Conservation (phyloP, 73 alveolate species). For the Paramecium sexaurelia region DNA sequence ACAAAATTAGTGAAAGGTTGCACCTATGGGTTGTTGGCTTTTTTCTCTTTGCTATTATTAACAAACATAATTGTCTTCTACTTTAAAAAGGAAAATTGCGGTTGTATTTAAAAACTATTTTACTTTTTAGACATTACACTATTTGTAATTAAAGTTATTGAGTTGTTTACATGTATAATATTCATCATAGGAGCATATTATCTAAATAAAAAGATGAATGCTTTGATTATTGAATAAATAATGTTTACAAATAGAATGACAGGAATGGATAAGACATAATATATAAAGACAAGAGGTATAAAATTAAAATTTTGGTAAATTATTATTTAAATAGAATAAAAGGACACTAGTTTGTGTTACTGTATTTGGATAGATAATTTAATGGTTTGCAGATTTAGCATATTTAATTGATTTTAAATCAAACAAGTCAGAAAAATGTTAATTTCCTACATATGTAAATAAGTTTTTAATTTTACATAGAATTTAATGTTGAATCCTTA, state of each 20-base stretch:
- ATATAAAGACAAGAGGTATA: not conserved
- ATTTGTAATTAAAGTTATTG: not conserved
- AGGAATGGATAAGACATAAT: not conserved
- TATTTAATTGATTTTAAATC: not conserved
- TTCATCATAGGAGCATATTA: not conserved
- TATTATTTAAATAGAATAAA: not conserved
- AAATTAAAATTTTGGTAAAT: not conserved
- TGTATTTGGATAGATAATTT: not conserved
- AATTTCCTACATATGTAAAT: not conserved
- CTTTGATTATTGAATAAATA: not conserved
- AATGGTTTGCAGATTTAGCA: not conserved
- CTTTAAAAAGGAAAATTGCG: not conserved
- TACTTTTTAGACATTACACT: not conserved
- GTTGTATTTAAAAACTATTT: not conserved
- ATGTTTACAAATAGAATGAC: not conserved
- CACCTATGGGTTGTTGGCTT: not conserved
- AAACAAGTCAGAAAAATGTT: not conserved
- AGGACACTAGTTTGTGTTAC: slow-evolving; percentile 27
- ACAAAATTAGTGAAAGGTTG: not conserved
- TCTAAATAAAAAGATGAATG: not conserved
- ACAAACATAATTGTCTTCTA: not conserved
- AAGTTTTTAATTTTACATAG: not conserved
- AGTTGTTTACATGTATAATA: not conserved
- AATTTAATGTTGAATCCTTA: not conserved
- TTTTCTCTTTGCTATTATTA: not conserved